Conservation (phyloP, 192 early-diverging fungal genomes). For the Phycomyces nitens region DNA sequence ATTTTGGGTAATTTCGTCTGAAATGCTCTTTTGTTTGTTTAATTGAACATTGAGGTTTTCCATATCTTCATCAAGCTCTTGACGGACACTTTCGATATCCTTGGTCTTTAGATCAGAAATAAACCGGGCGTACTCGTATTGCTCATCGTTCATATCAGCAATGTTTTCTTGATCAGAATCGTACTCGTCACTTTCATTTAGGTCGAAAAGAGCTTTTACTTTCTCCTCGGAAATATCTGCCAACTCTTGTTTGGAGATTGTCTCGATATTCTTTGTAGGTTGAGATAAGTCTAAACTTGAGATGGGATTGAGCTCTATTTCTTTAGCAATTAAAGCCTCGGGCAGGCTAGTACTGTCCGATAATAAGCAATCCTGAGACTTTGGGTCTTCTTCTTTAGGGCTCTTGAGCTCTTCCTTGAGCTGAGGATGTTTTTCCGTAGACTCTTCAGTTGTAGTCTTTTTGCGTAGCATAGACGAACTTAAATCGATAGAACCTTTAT, state of each 20-base stretch:
- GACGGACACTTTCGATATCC: slow-evolving; percentile 37
- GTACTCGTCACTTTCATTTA: slow-evolving; percentile 9
- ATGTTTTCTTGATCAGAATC: slow-evolving; percentile 32
- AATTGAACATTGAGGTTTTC: slow-evolving; percentile 44
- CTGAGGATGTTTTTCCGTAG: not conserved
- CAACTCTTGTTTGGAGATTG: not conserved
- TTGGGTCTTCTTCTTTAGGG: not conserved
- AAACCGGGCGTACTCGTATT: slow-evolving; percentile 66
- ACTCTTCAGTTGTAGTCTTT: no score
- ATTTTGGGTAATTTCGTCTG: slow-evolving; percentile 59
- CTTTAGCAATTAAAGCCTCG: not conserved
- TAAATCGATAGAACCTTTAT: not conserved
- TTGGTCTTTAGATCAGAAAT: slow-evolving; percentile 44
- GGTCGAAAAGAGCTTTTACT: not conserved
- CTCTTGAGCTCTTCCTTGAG: not conserved
- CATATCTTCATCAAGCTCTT: slow-evolving; percentile 52
- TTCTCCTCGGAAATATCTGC: not conserved
- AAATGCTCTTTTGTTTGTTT: slow-evolving; percentile 52
- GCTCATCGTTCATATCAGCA: slow-evolving; percentile 36
- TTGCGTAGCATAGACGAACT: no score
- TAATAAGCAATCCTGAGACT: not conserved
- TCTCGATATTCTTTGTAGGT: not conserved
- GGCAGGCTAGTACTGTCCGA: not conserved
- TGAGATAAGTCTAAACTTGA: not conserved
- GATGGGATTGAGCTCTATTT: not conserved